Evolutionary conservation across 2,329 filamentous ascomycete genomes (phyloP), one percentile per base, ranked within the genome.

Genomic region (Aureobasidium sp.): DNA sequence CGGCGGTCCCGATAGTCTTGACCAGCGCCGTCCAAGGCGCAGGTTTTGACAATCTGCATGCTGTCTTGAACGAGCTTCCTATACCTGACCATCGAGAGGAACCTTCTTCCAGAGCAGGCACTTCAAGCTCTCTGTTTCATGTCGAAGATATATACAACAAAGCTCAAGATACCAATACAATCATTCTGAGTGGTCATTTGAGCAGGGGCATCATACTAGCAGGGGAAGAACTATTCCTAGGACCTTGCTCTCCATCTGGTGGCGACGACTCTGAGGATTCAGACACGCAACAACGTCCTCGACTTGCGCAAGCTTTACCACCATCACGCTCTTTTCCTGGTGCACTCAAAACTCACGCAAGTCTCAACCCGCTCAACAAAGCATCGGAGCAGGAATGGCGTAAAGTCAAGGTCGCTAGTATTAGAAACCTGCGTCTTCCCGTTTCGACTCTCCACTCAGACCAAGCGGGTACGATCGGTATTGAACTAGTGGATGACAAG

Each of bases 91-190:
- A 20, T 17, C 31, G n/a, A 12, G n/a, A 37, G 9, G 31, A 58
- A 5, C 22, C 14, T 12, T 9, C 42, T 29, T 1, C 15, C 17
- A 37, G 25, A 1, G 1, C 8, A 8, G 53, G n/a, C 1, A 17
- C 17, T 7, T 11, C 31, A 29, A 8, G 34, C 36, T 56, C 45
- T 29, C 42, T 62, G 36, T 97, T 97, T 70, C 89, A 97, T 70
- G 84, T 97, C 27, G 93, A 97, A 71, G 93, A 97, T 68, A 86
- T 91, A 1, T 97, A 96, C 73, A 89, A 84, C 63, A 82, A 92
- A 15, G 68, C 70, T 1, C 68, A 70, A 6, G 70, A 70, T 64
- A 66, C 64, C 7, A 64, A 66, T 39, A 69, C 69, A 25, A 66
- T 72, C n/a, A 89, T 99, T 15, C 82, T 97, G 6, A 92, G 91